Evolutionary conservation across 2,329 filamentous ascomycete species (phyloP).

Genomic region (Calonectria hongkongensis): DNA sequence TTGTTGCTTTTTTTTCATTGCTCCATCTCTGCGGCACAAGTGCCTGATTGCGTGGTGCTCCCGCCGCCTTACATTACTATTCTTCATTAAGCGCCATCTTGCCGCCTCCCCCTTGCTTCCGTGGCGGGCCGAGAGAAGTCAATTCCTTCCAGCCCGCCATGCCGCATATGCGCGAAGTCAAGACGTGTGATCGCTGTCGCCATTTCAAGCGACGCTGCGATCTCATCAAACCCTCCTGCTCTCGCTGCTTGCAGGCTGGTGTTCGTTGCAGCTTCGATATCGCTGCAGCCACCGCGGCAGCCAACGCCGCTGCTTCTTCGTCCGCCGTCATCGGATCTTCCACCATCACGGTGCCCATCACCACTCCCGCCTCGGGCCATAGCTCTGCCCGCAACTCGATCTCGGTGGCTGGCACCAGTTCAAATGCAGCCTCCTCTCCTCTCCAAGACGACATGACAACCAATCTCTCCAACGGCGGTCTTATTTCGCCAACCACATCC

Average conservation of each 20-base stretch:
- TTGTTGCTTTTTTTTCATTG: conserved; percentile 31
- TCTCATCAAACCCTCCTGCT: conserved; percentile 59
- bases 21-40: conserved; percentile 26
- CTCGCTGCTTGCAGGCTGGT: conserved; percentile 58
- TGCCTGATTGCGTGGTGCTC: conserved; percentile 7
- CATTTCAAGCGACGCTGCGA: conserved; percentile 62
- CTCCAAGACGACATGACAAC: conserved; percentile 41
- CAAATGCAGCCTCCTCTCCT: conserved; percentile 42
- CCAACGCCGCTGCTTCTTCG: conserved; percentile 43
- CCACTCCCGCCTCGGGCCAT: conserved; percentile 25
- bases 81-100: conserved; percentile 25
- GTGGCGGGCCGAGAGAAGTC: conserved; percentile 41
- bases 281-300: conserved; percentile 42
- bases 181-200: conserved; percentile 61
- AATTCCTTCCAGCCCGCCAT: conserved; percentile 45
- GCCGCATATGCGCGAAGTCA: conserved; percentile 60
- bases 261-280: conserved; percentile 59
- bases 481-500: conserved; percentile 57
- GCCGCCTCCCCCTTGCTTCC: conserved; percentile 30
- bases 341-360: conserved; percentile 43
- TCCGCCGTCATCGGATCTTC: conserved; percentile 29
- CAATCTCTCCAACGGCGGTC: conserved; percentile 47
- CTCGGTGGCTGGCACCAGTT: conserved; percentile 26
- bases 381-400: conserved; percentile 27
- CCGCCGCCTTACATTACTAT: conserved; percentile 21